Percentiles rank a stretch among this genome's conserved stretches.
phyloP scores from a whole-genome alignment of 2,329 filamentous ascomycete species.

The Hypoxylon sp. region DNA sequence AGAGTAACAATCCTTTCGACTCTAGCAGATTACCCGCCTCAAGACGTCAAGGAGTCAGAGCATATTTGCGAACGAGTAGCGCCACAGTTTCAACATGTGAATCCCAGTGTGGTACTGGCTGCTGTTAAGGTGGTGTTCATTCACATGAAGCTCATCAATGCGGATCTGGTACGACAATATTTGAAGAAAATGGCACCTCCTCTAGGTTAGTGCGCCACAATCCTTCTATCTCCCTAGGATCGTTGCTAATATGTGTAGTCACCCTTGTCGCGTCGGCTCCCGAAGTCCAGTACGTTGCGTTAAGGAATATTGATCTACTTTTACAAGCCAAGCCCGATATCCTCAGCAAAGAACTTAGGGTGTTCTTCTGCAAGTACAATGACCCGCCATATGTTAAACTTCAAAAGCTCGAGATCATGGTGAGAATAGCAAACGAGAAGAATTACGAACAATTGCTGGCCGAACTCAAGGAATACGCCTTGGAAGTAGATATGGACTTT shows the following conservation, averaged over 20 bases:
- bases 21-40: constrained; percentile 86
- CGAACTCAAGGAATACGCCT: constrained; percentile 95
- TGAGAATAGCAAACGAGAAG: constrained; percentile 96
- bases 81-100: constrained; percentile 98
- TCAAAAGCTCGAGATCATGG: constrained; percentile 99
- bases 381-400: constrained; percentile 98
- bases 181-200: constrained; percentile 99
- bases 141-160: constrained; percentile 89
- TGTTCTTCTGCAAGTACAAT: constrained; percentile 99
- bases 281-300: constrained; percentile 97
- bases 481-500: constrained; percentile 99
- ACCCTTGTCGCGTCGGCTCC: constrained; percentile 95
- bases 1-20: constrained; percentile 93
- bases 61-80: constrained; percentile 97
- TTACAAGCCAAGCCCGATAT: constrained; percentile 97
- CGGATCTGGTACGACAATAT: constrained; percentile 86
- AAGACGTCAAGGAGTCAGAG: constrained; percentile 95
- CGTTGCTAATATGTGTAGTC: constrained; percentile 67
- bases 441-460: constrained; percentile 96
- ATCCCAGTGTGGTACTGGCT: constrained; percentile 95
- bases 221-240: constrained; percentile 10
- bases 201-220: constrained; percentile 72
- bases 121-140: constrained; percentile 98
- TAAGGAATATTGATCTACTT: constrained; percentile 95
- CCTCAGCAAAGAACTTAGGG: constrained; percentile 94